A percentile compares a stretch with the other conserved stretches of the same genome.
phyloP scores from a whole-genome alignment of 2,329 filamentous ascomycete species.

The Lecanicillium sp. region DNA sequence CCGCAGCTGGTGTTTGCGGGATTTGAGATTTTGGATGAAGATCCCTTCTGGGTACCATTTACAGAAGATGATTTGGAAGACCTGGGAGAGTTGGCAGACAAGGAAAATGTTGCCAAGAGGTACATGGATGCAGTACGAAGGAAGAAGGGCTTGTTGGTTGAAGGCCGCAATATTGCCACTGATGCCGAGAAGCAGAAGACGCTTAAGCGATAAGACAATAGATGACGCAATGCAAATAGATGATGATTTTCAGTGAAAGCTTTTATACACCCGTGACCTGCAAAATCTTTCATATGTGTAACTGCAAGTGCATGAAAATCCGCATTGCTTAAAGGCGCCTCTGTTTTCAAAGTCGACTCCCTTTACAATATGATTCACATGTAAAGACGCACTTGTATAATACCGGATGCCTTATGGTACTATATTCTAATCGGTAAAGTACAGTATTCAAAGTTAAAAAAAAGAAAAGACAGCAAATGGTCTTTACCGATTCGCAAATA shows the following conservation, averaged over 20 bases:
- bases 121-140: conserved; percentile 87
- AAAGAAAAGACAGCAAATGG: no score
- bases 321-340: no score
- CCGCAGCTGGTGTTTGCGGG: conserved; percentile 91
- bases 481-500: no score
- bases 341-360: no score
- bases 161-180: conserved; percentile 65
- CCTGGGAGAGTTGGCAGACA: conserved; percentile 84
- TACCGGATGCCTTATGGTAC: no score
- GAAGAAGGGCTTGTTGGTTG: conserved; percentile 81
- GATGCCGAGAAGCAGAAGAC: conserved; percentile 90
- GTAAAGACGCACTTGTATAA: no score
- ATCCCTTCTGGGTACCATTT: conserved; percentile 95
- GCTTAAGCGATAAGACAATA: conserved; percentile 55
- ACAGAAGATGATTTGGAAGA: conserved; percentile 97
- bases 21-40: conserved; percentile 87
- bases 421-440: no score
- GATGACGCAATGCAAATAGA: conserved; percentile 8
- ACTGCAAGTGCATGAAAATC: no score
- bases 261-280: no score
- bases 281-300: no score
- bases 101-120: conserved; percentile 90
- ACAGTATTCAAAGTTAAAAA: no score
- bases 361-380: no score
- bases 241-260: conserved; percentile 7